These are phyloP conservation scores for Linnemannia hyalina DNA, from an alignment of 192 early-diverging fungal species.

Conservation along the genomic window DNA sequence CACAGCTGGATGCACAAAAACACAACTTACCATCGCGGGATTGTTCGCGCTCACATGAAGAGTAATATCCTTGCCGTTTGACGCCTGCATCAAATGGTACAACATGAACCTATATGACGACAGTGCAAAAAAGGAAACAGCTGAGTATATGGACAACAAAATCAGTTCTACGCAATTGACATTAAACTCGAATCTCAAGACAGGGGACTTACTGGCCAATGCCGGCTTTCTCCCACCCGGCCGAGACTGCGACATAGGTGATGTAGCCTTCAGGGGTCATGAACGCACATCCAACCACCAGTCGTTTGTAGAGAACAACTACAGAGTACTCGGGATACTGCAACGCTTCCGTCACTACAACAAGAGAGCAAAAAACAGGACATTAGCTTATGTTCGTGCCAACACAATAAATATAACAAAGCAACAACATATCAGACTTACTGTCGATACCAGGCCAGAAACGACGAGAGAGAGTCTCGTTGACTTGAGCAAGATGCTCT, in stretches of 20 bases:
- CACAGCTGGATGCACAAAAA: not conserved
- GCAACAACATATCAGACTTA: conserved; percentile 32
- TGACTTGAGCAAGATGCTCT: conserved; percentile 79
- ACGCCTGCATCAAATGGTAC: conserved; percentile 83
- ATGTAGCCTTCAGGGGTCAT: conserved; percentile 94
- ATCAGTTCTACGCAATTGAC: not conserved
- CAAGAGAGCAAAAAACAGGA: not conserved
- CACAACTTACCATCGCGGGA: conserved; percentile 80
- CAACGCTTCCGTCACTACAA: conserved; percentile 82
- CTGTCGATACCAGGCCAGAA: conserved; percentile 95
- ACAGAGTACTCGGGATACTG: conserved; percentile 87
- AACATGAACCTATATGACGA: conserved; percentile 75
- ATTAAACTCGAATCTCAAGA: not conserved
- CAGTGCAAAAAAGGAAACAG: conserved; percentile 8
- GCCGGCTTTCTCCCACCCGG: conserved; percentile 88
- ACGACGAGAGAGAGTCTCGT: conserved; percentile 76
- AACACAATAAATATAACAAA: conserved; percentile 12
- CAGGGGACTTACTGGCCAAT: conserved; percentile 75
- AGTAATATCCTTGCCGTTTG: conserved; percentile 83
- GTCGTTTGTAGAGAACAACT: conserved; percentile 82
- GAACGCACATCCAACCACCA: conserved; percentile 91
- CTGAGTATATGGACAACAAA: not conserved
- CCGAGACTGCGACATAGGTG: conserved; percentile 86
- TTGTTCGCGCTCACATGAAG: conserved; percentile 95
- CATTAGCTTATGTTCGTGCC: not conserved